These are phyloP conservation scores for Astragalus membranaceus DNA, from an alignment of 306 rosid species.

Conservation along the genomic window DNA sequence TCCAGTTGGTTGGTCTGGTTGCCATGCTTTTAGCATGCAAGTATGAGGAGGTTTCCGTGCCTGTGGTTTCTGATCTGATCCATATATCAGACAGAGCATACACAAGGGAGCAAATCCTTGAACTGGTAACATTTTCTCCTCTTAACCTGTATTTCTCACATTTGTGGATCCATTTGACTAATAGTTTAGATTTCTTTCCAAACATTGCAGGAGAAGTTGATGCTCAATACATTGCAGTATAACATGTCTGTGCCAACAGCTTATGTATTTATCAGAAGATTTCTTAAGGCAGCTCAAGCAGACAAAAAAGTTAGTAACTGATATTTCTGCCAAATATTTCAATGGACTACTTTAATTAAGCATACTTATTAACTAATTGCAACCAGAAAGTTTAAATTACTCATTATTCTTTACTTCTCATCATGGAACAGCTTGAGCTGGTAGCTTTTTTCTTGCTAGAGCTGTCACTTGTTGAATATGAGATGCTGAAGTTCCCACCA, in stretches of 20 bases:
- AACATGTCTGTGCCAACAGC: slow-evolving; percentile 93
- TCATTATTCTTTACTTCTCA: not conserved
- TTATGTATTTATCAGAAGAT: slow-evolving; percentile 72
- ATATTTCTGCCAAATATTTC: not conserved
- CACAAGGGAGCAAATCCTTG: slow-evolving; percentile 68
- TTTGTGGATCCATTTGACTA: not conserved
- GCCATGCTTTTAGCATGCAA: slow-evolving; percentile 98
- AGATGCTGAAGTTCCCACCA: slow-evolving; percentile 78
- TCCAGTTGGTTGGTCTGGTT: slow-evolving; percentile 92
- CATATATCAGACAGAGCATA: slow-evolving; percentile 89
- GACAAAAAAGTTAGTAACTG: slow-evolving; percentile 49
- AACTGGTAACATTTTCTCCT: slow-evolving; percentile 50
- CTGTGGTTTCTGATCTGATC: slow-evolving; percentile 75
- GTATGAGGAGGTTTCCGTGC: slow-evolving; percentile 88
- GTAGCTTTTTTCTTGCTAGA: slow-evolving; percentile 83
- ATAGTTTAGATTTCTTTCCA: not conserved
- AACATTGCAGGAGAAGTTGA: slow-evolving; percentile 62
- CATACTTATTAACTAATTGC: not conserved
- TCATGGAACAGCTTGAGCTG: slow-evolving; percentile 58
- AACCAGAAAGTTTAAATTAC: not conserved
- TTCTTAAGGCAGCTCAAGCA: slow-evolving; percentile 91
- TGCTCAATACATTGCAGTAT: slow-evolving; percentile 70
- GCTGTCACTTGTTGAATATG: slow-evolving; percentile 88
- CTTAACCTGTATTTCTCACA: not conserved
- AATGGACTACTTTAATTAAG: not conserved